Evolutionary conservation across 345 rosid genomes (phyloP).

Genomic region (Ailanthus altissimus): DNA sequence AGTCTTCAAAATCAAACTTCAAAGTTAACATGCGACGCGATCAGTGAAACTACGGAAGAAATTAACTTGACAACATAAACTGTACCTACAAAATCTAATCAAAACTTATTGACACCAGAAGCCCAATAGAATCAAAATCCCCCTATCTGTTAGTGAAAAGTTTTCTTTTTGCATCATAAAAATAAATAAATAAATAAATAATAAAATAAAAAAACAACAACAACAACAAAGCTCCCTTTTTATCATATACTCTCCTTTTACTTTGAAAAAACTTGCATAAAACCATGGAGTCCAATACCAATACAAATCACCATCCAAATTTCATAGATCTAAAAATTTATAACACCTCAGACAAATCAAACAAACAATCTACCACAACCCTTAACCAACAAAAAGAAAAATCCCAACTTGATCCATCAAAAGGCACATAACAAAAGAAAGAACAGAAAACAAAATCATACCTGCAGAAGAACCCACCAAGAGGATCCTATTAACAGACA

Average conservation of each 20-base stretch:
- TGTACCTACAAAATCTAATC: not conserved
- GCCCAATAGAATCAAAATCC: not conserved
- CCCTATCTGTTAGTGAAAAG: not conserved
- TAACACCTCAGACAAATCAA: conserved; percentile 2
- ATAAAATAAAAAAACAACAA: too few species aligned
- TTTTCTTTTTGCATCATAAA: not conserved
- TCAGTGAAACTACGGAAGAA: not conserved
- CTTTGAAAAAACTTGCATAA: not conserved
- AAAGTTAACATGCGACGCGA: not conserved
- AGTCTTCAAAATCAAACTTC: not conserved
- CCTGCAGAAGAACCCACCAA: conserved; percentile 95
- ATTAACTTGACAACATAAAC: not conserved
- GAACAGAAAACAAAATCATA: conserved; percentile 19
- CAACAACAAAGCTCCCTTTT: not conserved
- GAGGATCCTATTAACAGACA: conserved; percentile 59
- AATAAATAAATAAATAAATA: too few species aligned
- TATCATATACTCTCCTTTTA: not conserved
- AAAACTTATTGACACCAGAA: not conserved
- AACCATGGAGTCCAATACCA: not conserved
- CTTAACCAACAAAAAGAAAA: conserved; percentile 1
- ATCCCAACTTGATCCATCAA: not conserved
- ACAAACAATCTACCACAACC: conserved; percentile 11
- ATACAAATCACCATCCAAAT: conserved; percentile 10
- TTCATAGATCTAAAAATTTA: conserved; percentile 36
- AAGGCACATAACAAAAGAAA: not conserved